Evolutionary conservation across 2,329 filamentous ascomycete species (phyloP).

Genomic region (Cercospora sp.): DNA sequence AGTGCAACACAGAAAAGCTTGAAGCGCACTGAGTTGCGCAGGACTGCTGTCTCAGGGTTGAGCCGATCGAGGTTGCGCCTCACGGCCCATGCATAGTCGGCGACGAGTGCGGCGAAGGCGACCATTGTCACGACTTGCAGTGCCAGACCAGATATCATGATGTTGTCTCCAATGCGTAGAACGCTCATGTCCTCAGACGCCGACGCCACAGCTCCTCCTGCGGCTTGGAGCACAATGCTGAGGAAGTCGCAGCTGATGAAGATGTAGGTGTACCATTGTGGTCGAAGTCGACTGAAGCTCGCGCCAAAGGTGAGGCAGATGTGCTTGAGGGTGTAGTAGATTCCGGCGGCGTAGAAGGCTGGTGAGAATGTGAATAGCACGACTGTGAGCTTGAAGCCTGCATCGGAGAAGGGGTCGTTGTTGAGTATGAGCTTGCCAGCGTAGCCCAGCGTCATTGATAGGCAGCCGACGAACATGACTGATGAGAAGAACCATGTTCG

Average conservation of each 20-base stretch:
- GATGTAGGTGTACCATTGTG: constrained; percentile 51
- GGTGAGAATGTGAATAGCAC: constrained; percentile 48
- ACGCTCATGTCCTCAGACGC: constrained; percentile 46
- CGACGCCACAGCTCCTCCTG: constrained; percentile 59
- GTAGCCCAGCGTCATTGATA: constrained; percentile 48
- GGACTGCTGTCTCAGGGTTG: constrained; percentile 30
- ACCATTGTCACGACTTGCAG: constrained; percentile 57
- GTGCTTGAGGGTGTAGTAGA: constrained; percentile 45
- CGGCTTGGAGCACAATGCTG: constrained; percentile 60
- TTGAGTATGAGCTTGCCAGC: constrained; percentile 45
- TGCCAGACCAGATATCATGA: constrained; percentile 60
- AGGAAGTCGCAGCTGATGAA: constrained; percentile 62
- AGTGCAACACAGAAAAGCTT: constrained; percentile 34
- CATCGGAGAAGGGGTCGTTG: constrained; percentile 46
- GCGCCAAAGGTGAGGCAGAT: constrained; percentile 46
- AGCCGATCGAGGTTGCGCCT: constrained; percentile 27
- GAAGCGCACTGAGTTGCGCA: constrained; percentile 40
- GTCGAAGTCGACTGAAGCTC: constrained; percentile 31
- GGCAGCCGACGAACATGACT: constrained; percentile 44
- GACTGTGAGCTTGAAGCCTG: constrained; percentile 47
- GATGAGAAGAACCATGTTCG: constrained; percentile 45
- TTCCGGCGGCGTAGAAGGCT: constrained; percentile 48
- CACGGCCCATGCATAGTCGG: constrained; percentile 39
- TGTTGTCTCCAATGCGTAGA: constrained; percentile 52
- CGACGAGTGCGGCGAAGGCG: constrained; percentile 48